A percentile compares a stretch with the other conserved stretches of the same genome.
phyloP scores from a whole-genome alignment of 257 asterid genomes.

The Ajuga chamaepitys region DNA sequence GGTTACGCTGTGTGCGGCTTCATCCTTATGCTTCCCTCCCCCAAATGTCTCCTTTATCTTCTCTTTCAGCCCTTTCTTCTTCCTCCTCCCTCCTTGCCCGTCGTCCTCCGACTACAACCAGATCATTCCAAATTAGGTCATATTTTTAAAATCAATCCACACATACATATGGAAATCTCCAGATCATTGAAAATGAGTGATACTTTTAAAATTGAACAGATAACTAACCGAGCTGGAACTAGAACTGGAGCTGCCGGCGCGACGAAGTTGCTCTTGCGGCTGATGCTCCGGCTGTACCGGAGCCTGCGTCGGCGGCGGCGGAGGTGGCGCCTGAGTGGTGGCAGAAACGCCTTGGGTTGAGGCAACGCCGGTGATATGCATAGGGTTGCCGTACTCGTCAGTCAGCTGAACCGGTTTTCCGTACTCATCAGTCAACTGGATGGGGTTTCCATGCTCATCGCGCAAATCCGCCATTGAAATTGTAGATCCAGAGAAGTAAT shows the following conservation, averaged over 20 bases:
- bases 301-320: not conserved
- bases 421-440: constrained; percentile 59
- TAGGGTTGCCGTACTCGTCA: constrained; percentile 72
- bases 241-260: constrained; percentile 41
- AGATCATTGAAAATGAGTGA: not conserved
- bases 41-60: constrained; percentile 57
- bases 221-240: constrained; percentile 65
- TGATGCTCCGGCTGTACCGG: not conserved
- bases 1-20: constrained; percentile 23
- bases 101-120: constrained; percentile 64
- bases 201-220: not conserved
- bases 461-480: constrained; percentile 60
- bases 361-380: constrained; percentile 73
- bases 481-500: not conserved
- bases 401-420: constrained; percentile 59
- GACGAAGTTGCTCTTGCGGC: constrained; percentile 32
- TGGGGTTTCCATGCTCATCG: constrained; percentile 77
- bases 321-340: constrained; percentile 48
- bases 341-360: not conserved
- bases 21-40: constrained; percentile 28
- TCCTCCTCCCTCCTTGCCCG: constrained; percentile 65
- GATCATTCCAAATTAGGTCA: not conserved
- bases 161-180: too few relatives aligned
- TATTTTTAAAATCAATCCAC: not conserved
- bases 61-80: constrained; percentile 65